Percentiles rank a stretch among this genome's conserved stretches.
Evolutionary conservation across 768 basidiomycete species (phyloP).

Genomic region (Amanita polypyramis): DNA sequence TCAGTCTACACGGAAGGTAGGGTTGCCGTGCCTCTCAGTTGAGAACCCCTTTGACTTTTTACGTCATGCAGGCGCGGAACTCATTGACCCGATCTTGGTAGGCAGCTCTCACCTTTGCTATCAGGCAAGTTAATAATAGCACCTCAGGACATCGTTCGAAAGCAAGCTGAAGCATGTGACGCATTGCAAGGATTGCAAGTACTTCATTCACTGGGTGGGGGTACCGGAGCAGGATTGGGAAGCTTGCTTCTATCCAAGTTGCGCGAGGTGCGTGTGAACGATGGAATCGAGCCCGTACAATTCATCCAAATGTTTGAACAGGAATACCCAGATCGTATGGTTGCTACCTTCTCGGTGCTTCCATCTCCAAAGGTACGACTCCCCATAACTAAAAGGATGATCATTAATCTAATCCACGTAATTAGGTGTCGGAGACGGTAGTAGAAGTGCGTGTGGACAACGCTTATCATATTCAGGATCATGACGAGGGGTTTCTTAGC

Average conservation of each 20-base stretch:
- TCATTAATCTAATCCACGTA: not conserved
- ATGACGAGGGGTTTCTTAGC: conserved; percentile 52
- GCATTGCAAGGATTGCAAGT: conserved; percentile 87
- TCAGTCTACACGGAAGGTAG: conserved; percentile 83
- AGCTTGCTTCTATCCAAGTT: conserved; percentile 73
- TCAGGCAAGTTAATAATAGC: not conserved
- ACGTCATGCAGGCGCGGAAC: conserved; percentile 61
- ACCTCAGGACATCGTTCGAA: conserved; percentile 59
- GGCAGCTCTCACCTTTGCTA: not conserved
- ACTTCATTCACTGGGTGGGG: conserved; percentile 84
- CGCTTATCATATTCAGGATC: conserved; percentile 26
- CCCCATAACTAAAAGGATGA: not conserved
- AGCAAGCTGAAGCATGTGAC: conserved; percentile 75
- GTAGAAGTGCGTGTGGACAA: conserved; percentile 49
- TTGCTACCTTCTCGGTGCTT: conserved; percentile 42
- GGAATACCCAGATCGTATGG: conserved; percentile 48
- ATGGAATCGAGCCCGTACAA: conserved; percentile 4
- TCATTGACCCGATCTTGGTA: conserved; percentile 76
- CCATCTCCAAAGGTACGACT: conserved; percentile 33
- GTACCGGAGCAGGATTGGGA: conserved; percentile 82
- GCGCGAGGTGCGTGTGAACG: conserved; percentile 47
- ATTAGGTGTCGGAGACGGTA: conserved; percentile 42
- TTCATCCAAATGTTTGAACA: conserved; percentile 14
- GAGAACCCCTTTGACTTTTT: not conserved
- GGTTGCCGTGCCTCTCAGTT: conserved; percentile 7